Evolutionary conservation across 2,329 filamentous ascomycete species (phyloP).

Genomic region (Phaeosphaeriaceae sp.): DNA sequence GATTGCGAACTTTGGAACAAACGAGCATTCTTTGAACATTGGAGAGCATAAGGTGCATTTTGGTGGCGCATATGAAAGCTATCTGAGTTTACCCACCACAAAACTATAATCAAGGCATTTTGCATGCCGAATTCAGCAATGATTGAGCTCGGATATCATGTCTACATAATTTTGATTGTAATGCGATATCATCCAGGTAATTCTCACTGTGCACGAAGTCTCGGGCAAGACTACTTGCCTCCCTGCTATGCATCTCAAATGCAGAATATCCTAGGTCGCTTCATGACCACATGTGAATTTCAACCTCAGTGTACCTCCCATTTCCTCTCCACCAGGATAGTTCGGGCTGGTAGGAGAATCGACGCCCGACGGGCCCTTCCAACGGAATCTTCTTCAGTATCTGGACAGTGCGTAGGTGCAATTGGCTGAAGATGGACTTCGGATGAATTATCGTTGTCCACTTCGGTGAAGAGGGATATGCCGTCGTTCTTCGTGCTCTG

Average conservation of each 20-base stretch:
- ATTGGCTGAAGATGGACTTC: constrained; percentile 7
- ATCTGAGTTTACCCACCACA: not conserved
- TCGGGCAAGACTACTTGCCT: no score
- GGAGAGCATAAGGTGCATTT: constrained; percentile 14
- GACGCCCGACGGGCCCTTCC: not conserved
- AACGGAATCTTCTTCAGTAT: not conserved
- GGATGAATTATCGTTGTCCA: constrained; percentile 10
- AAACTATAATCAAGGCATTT: not conserved
- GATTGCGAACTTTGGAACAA: constrained; percentile 11
- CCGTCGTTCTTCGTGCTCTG: not conserved
- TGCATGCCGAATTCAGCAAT: not conserved
- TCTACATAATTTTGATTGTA: not conserved
- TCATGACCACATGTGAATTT: no score
- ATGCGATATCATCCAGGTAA: no score
- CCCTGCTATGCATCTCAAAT: no score
- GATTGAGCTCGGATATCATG: not conserved
- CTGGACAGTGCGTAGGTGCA: not conserved
- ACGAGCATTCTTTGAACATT: constrained; percentile 1
- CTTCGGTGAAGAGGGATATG: not conserved
- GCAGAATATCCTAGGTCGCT: no score
- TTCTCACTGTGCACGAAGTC: no score
- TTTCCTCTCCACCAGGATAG: not conserved
- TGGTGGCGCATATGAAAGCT: constrained; percentile 10
- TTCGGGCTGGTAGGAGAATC: not conserved
- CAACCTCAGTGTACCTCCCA: not conserved